Conservation (phyloP, 805 yeast species). For the Isabelozyma pseudorhagii region DNA sequence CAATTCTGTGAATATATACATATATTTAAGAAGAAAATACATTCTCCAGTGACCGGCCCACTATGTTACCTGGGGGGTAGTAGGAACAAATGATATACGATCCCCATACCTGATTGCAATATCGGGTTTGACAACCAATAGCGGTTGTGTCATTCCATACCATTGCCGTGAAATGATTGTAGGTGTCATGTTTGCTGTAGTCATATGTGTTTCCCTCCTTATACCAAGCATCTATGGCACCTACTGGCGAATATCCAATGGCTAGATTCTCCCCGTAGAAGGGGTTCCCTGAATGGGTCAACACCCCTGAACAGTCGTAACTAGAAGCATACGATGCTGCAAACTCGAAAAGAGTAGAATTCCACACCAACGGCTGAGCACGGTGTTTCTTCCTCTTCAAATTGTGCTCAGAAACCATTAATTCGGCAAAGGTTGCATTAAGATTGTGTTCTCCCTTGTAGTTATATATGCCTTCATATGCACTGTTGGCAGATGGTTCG, state of each 20-base stretch:
- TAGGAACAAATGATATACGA: conserved; percentile 38
- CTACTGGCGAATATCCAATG: conserved; percentile 29
- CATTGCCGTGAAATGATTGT: conserved; percentile 38
- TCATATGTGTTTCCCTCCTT: conserved; percentile 28
- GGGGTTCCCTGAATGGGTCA: conserved; percentile 32
- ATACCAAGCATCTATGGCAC: conserved; percentile 41
- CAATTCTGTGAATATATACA: background rate
- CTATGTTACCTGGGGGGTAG: conserved; percentile 28
- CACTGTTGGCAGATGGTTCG: background rate
- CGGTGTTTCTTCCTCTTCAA: conserved; percentile 26
- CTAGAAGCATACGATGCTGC: conserved; percentile 29
- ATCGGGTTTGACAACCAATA: conserved; percentile 33
- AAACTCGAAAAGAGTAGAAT: conserved; percentile 22
- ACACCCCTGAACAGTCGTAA: conserved; percentile 33
- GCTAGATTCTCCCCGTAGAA: conserved; percentile 39
- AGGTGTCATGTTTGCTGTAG: conserved; percentile 22
- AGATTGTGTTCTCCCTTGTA: conserved; percentile 6
- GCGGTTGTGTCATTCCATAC: conserved; percentile 31
- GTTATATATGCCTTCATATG: background rate
- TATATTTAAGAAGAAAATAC: conserved; percentile 17
- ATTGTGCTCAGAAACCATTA: conserved; percentile 26
- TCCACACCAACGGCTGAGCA: conserved; percentile 29
- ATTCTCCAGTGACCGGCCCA: conserved; percentile 19
- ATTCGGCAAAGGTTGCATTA: conserved; percentile 14
- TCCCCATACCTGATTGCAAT: conserved; percentile 31